Evolutionary conservation across 345 rosid genomes (phyloP).

Genomic region (Boechera stricta): DNA sequence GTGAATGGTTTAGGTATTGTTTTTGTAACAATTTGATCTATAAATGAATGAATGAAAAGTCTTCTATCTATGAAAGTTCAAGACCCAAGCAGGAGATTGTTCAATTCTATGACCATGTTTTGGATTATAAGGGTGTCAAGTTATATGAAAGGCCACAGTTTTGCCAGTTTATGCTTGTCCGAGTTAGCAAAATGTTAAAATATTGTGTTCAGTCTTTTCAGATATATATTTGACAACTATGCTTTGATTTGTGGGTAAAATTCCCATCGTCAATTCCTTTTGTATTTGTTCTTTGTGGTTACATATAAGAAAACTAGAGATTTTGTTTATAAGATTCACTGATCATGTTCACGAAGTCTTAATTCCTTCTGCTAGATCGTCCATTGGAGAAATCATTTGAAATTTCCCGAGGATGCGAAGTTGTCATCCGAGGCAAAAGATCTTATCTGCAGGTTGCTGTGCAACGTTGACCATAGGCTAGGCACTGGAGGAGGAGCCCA

Average conservation of each 20-base stretch:
- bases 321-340: slow-evolving; percentile 30
- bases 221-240: slow-evolving; percentile 7
- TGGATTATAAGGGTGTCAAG: background rate
- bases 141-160: slow-evolving; percentile 4
- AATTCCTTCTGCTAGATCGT: slow-evolving; percentile 64
- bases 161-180: background rate
- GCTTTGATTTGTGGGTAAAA: slow-evolving; percentile 4
- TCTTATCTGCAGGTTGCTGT: slow-evolving; percentile 83
- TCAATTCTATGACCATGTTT: background rate
- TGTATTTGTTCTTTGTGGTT: background rate
- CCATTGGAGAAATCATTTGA: slow-evolving; percentile 88
- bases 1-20: background rate
- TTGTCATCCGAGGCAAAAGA: slow-evolving; percentile 79
- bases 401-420: slow-evolving; percentile 83
- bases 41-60: background rate
- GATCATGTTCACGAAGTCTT: slow-evolving; percentile 28
- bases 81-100: background rate
- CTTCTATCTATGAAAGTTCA: background rate
- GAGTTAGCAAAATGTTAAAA: slow-evolving; percentile 21
- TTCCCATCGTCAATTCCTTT: background rate
- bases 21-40: slow-evolving; percentile 1
- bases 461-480: slow-evolving; percentile 88
- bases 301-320: background rate
- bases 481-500: slow-evolving; percentile 87
- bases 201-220: background rate